phyloP scores from a whole-genome alignment of 192 early-diverging fungal species.

The Linderina pennispora region DNA sequence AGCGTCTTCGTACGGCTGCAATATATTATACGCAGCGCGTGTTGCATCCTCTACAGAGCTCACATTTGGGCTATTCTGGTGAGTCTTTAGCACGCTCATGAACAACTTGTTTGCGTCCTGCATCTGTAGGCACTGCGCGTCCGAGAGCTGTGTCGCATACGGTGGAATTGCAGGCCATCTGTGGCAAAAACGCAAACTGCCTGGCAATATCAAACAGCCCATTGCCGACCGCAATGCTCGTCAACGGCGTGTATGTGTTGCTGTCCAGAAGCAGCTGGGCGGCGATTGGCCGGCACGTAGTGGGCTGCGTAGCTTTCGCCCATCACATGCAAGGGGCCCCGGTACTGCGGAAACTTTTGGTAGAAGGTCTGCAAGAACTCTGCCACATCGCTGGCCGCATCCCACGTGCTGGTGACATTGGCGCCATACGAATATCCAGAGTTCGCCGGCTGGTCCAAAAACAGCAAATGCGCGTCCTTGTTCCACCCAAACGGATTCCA shows the following conservation, averaged over 20 bases:
- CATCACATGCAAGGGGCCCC: conserved; percentile 69
- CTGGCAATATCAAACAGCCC: conserved; percentile 71
- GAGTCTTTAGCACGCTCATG: background rate
- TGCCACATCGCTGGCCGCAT: conserved; percentile 72
- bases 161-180: conserved; percentile 51
- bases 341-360: conserved; percentile 64
- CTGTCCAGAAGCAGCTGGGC: conserved; percentile 63
- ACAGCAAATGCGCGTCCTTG: conserved; percentile 65
- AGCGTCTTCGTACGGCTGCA: conserved; percentile 65
- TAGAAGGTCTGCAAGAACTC: conserved; percentile 83
- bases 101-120: conserved; percentile 42
- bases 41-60: conserved; percentile 13
- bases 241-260: conserved; percentile 62
- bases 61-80: background rate
- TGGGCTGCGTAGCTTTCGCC: conserved; percentile 78
- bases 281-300: conserved; percentile 80
- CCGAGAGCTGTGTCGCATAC: conserved; percentile 64
- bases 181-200: conserved; percentile 71
- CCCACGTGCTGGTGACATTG: conserved; percentile 52
- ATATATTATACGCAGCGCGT: conserved; percentile 68
- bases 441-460: conserved; percentile 72
- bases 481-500: conserved; percentile 78
- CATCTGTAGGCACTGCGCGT: conserved; percentile 61
- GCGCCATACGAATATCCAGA: conserved; percentile 75
- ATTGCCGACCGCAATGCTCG: conserved; percentile 72